A percentile compares a stretch with the other conserved stretches of the same genome.
phyloP scores from a whole-genome alignment of 208 protist species.

The Herpetomonas samuelpessoai region DNA sequence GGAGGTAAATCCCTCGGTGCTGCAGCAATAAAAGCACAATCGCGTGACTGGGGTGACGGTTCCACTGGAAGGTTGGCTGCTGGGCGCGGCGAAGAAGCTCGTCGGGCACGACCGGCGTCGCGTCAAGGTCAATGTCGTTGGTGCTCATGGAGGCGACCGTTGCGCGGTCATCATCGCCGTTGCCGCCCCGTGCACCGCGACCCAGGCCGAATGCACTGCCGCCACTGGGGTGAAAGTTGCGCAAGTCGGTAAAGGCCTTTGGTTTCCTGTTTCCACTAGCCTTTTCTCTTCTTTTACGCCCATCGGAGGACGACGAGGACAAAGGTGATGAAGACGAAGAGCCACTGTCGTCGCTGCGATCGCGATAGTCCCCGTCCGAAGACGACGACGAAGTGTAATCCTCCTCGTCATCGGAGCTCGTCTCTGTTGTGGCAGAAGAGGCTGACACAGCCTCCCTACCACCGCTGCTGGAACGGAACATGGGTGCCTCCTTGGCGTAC shows the following conservation, averaged over 20 bases:
- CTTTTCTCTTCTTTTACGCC: not conserved
- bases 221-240: not conserved
- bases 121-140: slow-evolving; percentile 31
- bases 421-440: not conserved
- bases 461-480: too few relatives aligned
- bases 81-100: slow-evolving; percentile 33
- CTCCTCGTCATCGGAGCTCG: not conserved
- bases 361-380: too few relatives aligned
- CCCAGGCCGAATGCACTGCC: not conserved
- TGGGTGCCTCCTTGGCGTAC: not conserved
- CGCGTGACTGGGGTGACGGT: slow-evolving; percentile 50
- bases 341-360: too few relatives aligned
- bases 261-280: not conserved
- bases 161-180: not conserved
- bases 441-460: not conserved
- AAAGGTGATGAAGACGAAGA: not conserved
- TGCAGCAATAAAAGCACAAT: slow-evolving; percentile 63
- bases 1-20: slow-evolving; percentile 52
- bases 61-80: slow-evolving; percentile 35
- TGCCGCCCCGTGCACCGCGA: not conserved
- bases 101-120: slow-evolving; percentile 52
- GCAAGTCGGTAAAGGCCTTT: not conserved
- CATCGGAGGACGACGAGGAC: not conserved
- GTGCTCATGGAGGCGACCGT: not conserved
- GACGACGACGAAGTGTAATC: not conserved